Evolutionary conservation across 768 basidiomycete genomes (phyloP), one percentile per base, ranked within the genome.

Genomic region (Lactifluus subvellereus): DNA sequence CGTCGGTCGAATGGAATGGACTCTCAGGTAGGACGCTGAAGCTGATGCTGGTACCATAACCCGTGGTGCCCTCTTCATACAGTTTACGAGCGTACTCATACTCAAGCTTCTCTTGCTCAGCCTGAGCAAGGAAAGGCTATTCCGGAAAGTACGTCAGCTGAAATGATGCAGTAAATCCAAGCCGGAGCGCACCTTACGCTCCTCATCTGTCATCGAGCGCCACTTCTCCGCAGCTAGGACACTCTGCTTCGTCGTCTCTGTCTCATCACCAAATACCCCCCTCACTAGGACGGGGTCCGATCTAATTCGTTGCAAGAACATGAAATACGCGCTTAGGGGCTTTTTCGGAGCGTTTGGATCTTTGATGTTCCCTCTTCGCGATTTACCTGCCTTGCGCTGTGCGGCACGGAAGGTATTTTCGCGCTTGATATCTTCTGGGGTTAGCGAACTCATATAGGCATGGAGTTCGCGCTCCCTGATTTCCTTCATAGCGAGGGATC

Each of bases 281-380:
- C 72, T 79, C 10, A 91, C 89, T n/a, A 95, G 75, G 40, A 78
- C 77, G 2, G 85, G 82, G 70, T 90, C 85, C 57, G 89, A 87
- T 64, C 94, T 81, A 68, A 97, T 97, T 50, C 87, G 84, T 73
- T 94, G 93, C 67, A 96, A 74, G 78, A 94, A 97, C 86, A 95
- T 90, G 67, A 97, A 96, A 71, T 96, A 97, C 0, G 94, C 93
- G 71, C 86, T 88, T 49, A 96, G 83, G 6, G 94, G 94, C 72
- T 96, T 96, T 84, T 94, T 95, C 3, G 94, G 94, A 8, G 93
- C 94, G 71, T 97, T 96, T 38, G 94, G 94, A 72, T 97, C 94
- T 77, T 95, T 96, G 76, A 97, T 89, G 73, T 97, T 97, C 68
- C 88, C 88, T 81, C 89, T 91, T 66, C 92, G 82, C 43, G 90